A percentile compares a stretch with the other conserved stretches of the same genome.
phyloP scores from a whole-genome alignment of 1,139 yeast genomes.

The Lodderomyces pseudojiufengensis region DNA sequence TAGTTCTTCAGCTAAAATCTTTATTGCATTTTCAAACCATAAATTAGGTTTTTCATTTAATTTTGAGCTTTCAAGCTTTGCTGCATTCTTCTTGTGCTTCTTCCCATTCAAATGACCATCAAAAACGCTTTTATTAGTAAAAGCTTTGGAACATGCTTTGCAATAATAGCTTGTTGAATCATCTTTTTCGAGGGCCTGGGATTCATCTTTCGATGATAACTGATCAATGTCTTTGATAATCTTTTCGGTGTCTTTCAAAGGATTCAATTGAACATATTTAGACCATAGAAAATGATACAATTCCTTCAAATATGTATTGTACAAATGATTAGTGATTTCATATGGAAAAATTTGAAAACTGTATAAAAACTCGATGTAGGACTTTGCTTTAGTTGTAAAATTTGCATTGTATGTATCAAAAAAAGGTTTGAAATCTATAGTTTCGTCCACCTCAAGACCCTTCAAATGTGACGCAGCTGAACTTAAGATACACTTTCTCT shows the following conservation, averaged over 20 bases:
- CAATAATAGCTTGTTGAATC: slow-evolving; percentile 41
- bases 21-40: slow-evolving; percentile 32
- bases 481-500: slow-evolving; percentile 41
- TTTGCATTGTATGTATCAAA: slow-evolving; percentile 48
- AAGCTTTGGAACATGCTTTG: slow-evolving; percentile 57
- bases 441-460: slow-evolving; percentile 2
- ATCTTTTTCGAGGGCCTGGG: slow-evolving; percentile 19
- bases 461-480: slow-evolving; percentile 48
- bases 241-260: slow-evolving; percentile 42
- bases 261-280: slow-evolving; percentile 47
- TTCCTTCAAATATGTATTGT: slow-evolving; percentile 40
- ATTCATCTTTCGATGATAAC: not conserved
- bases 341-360: slow-evolving; percentile 40
- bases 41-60: slow-evolving; percentile 1
- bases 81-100: slow-evolving; percentile 59
- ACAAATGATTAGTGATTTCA: slow-evolving; percentile 24
- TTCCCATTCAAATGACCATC: slow-evolving; percentile 71
- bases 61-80: not conserved
- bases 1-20: slow-evolving; percentile 30
- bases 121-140: slow-evolving; percentile 64
- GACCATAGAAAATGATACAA: slow-evolving; percentile 44
- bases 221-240: slow-evolving; percentile 30
- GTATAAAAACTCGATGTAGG: slow-evolving; percentile 52
- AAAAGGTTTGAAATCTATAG: slow-evolving; percentile 50
- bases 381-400: slow-evolving; percentile 28